Conservation (phyloP, 2,329 filamentous ascomycete species). For the Podosphaera aphanis region DNA sequence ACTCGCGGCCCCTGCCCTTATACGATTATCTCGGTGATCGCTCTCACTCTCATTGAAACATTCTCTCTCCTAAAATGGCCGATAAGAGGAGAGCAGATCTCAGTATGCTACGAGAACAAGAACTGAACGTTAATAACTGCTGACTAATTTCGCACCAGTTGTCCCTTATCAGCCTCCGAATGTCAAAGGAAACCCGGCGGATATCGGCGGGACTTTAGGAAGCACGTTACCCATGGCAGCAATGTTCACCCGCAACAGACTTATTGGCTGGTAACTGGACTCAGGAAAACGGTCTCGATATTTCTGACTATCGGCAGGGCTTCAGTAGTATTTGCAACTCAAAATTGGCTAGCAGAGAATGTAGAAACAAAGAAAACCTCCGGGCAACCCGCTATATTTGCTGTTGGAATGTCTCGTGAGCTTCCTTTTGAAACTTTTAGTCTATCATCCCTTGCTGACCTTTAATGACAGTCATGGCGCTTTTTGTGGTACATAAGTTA, state of each 20-base stretch:
- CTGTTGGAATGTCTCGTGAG: constrained; percentile 54
- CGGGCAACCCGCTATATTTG: constrained; percentile 49
- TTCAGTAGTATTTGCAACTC: constrained; percentile 48
- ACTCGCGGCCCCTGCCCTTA: too few relatives aligned
- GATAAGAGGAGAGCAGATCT: constrained; percentile 56
- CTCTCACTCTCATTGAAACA: background rate
- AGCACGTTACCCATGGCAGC: constrained; percentile 88
- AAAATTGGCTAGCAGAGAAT: constrained; percentile 58
- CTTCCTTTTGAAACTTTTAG: background rate
- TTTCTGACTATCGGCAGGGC: constrained; percentile 25
- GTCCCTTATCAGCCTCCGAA: constrained; percentile 68
- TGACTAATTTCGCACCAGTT: constrained; percentile 26
- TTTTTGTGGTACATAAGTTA: constrained; percentile 20
- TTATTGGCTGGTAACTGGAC: constrained; percentile 32
- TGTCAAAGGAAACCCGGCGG: constrained; percentile 35
- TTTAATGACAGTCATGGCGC: constrained; percentile 14
- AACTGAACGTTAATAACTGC: background rate
- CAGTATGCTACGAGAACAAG: constrained; percentile 26
- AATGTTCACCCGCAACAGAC: constrained; percentile 83
- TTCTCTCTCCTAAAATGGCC: background rate
- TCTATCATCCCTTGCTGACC: constrained; percentile 1
- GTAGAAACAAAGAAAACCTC: constrained; percentile 39
- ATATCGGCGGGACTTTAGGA: constrained; percentile 46
- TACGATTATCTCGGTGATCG: background rate
- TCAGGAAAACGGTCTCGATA: constrained; percentile 1